phyloP scores from a whole-genome alignment of 495 filamentous ascomycete genomes.

The Penicillium soppii region DNA sequence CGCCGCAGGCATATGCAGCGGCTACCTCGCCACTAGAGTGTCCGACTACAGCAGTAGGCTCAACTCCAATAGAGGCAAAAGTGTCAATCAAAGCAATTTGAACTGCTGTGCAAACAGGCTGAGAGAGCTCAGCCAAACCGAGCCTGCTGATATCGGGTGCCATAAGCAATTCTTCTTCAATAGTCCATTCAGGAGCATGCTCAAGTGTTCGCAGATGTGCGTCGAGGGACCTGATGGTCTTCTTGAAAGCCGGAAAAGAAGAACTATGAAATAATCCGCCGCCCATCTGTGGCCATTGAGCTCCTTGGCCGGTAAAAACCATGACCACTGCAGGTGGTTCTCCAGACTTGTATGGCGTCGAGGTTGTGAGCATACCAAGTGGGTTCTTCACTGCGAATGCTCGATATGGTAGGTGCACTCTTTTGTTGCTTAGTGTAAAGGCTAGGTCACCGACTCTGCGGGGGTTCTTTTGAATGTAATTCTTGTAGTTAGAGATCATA shows the following conservation, averaged over 20 bases:
- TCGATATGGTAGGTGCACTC: slow-evolving; percentile 9
- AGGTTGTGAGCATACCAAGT: neutral
- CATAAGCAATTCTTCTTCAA: slow-evolving; percentile 21
- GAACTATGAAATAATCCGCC: slow-evolving; percentile 19
- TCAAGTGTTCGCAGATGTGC: slow-evolving; percentile 6
- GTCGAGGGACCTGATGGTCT: slow-evolving; percentile 18
- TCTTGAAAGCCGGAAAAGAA: slow-evolving; percentile 15
- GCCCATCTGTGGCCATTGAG: slow-evolving; percentile 42
- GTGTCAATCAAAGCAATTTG: slow-evolving; percentile 52
- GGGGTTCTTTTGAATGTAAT: slow-evolving; percentile 4
- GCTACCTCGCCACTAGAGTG: slow-evolving; percentile 66
- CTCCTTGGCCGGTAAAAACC: slow-evolving; percentile 39
- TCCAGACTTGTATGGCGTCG: neutral
- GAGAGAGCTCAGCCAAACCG: slow-evolving; percentile 24
- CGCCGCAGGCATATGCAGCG: slow-evolving; percentile 58
- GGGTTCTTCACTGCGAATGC: slow-evolving; percentile 10
- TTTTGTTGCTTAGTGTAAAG: slow-evolving; percentile 6
- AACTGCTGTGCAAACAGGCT: slow-evolving; percentile 42
- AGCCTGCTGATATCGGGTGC: slow-evolving; percentile 10
- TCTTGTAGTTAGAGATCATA: neutral
- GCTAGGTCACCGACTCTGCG: slow-evolving; percentile 6
- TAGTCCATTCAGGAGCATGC: slow-evolving; percentile 19
- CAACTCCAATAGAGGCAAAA: slow-evolving; percentile 38
- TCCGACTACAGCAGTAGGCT: slow-evolving; percentile 50
- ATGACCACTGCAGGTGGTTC: slow-evolving; percentile 12